Evolutionary conservation across 768 basidiomycete genomes (phyloP).

Genomic region (Tricholoma saponaceum): DNA sequence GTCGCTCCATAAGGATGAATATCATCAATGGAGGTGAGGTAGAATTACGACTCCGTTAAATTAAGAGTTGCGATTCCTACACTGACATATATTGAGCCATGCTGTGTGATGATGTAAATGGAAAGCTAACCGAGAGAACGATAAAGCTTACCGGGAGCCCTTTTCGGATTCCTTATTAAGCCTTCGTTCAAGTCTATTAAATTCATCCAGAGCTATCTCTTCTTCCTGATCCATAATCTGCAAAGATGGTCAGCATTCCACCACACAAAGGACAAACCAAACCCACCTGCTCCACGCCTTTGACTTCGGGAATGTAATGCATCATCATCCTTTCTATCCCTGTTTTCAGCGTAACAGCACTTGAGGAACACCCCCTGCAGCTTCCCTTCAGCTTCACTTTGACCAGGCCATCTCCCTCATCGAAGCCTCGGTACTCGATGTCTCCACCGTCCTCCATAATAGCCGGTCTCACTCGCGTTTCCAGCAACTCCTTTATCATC

Average conservation of each 20-base stretch:
- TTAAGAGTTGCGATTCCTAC: constrained; percentile 24
- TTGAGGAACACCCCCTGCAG: constrained; percentile 92
- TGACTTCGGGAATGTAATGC: constrained; percentile 98
- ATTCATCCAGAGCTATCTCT: constrained; percentile 80
- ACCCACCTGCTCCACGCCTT: constrained; percentile 82
- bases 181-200: constrained; percentile 79
- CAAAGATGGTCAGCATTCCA: constrained; percentile 2
- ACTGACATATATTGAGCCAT: constrained; percentile 85
- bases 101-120: constrained; percentile 29
- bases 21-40: too few species aligned
- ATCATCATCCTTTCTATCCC: constrained; percentile 99
- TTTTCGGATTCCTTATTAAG: constrained; percentile 44
- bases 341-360: constrained; percentile 91
- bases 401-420: constrained; percentile 75
- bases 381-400: constrained; percentile 93
- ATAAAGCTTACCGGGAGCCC: constrained; percentile 39
- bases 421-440: constrained; percentile 92
- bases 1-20: too few species aligned
- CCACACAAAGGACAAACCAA: neutral
- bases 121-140: neutral
- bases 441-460: constrained; percentile 99
- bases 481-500: constrained; percentile 97
- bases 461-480: constrained; percentile 91
- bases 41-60: neutral
- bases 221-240: constrained; percentile 93